A percentile compares a stretch with the other conserved stretches of the same genome.
phyloP scores from a whole-genome alignment of 2,329 filamentous ascomycete species.

The Cladosporium sphaerospermum region DNA sequence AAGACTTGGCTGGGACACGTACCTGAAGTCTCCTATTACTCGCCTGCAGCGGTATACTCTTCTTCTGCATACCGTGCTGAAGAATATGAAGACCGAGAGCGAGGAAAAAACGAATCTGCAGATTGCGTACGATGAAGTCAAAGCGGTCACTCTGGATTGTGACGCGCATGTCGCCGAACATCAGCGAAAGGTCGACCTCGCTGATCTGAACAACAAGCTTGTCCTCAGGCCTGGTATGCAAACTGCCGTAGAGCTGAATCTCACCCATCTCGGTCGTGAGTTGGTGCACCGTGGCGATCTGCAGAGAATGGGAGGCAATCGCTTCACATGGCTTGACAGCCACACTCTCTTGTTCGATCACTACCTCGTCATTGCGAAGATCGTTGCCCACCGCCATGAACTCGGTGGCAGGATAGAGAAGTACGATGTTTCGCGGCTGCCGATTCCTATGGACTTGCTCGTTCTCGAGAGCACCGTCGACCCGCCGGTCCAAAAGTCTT shows the following conservation, averaged over 20 bases:
- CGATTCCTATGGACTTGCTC: constrained; percentile 92
- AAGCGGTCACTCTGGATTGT: constrained; percentile 79
- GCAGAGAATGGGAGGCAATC: constrained; percentile 78
- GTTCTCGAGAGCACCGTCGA: constrained; percentile 90
- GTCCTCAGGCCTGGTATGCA: constrained; percentile 83
- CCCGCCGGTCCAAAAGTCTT: constrained; percentile 76
- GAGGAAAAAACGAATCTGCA: constrained; percentile 83
- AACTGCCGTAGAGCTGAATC: constrained; percentile 71
- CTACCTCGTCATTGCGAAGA: constrained; percentile 87
- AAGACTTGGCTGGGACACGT: constrained; percentile 88
- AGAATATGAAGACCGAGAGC: constrained; percentile 74
- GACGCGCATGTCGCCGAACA: constrained; percentile 89
- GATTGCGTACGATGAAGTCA: constrained; percentile 87
- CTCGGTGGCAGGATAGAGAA: constrained; percentile 67
- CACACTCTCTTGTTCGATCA: constrained; percentile 94
- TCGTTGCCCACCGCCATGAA: constrained; percentile 59
- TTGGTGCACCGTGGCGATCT: constrained; percentile 85
- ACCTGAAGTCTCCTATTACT: constrained; percentile 87
- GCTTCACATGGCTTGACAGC: constrained; percentile 89
- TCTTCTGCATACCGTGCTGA: constrained; percentile 73
- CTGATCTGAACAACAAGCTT: constrained; percentile 76
- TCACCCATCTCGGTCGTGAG: constrained; percentile 89
- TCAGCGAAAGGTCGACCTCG: constrained; percentile 81
- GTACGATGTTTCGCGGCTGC: constrained; percentile 91
- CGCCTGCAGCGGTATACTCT: constrained; percentile 85